Conservation (phyloP, 2,329 filamentous ascomycete species). For the Pleomassaria siparia region DNA sequence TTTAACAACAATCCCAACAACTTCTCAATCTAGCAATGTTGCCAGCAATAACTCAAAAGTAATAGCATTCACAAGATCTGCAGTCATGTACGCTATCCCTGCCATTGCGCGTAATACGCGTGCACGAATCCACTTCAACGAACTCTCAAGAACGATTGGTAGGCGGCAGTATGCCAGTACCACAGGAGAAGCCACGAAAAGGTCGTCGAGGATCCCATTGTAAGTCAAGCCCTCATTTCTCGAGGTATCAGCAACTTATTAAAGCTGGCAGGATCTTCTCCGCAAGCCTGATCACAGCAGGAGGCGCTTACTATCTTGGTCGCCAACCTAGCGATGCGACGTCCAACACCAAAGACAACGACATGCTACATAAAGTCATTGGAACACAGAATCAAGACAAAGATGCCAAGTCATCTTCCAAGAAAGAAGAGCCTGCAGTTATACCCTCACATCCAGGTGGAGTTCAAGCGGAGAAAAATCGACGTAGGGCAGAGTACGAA, state of each 20-base stretch:
- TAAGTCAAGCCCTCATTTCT: neutral
- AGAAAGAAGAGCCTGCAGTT: neutral
- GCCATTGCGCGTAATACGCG: neutral
- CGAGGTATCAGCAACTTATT: no score
- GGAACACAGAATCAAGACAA: neutral
- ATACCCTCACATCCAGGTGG: conserved; percentile 3
- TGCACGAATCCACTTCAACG: neutral
- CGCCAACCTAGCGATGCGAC: neutral
- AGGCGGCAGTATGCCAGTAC: neutral
- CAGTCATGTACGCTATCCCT: conserved; percentile 1
- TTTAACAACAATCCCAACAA: no score
- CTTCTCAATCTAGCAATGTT: no score
- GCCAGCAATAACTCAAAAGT: no score
- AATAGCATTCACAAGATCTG: no score
- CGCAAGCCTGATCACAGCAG: neutral
- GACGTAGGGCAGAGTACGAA: conserved; percentile 13
- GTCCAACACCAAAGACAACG: neutral
- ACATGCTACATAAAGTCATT: neutral
- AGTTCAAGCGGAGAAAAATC: neutral
- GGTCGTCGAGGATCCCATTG: neutral
- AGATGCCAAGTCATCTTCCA: neutral
- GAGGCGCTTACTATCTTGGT: neutral
- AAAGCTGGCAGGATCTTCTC: neutral
- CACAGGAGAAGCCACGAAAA: neutral
- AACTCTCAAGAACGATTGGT: neutral